phyloP scores from a whole-genome alignment of 768 basidiomycete genomes.

The Mycena haematopus region DNA sequence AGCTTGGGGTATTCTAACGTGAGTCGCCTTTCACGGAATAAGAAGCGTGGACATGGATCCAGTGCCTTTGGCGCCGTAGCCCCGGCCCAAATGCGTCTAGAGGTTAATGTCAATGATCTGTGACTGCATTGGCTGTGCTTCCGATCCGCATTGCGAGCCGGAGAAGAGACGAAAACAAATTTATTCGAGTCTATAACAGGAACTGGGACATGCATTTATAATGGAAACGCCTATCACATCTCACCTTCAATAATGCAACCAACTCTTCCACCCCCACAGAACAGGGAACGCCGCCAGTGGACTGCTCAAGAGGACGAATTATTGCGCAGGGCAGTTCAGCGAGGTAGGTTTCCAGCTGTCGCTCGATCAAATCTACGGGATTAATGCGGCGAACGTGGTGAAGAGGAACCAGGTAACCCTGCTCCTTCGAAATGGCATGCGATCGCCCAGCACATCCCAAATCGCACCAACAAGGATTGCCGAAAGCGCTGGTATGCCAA shows the following conservation, averaged over 20 bases:
- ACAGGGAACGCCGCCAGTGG: slow-evolving; percentile 23
- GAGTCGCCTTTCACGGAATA: neutral
- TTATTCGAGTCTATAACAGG: slow-evolving; percentile 15
- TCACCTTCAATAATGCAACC: slow-evolving; percentile 10
- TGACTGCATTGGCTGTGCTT: slow-evolving; percentile 17
- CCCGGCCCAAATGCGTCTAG: neutral
- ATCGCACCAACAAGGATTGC: slow-evolving; percentile 69
- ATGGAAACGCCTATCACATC: neutral
- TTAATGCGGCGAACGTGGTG: slow-evolving; percentile 19
- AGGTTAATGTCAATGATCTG: slow-evolving; percentile 3
- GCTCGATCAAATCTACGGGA: slow-evolving; percentile 20
- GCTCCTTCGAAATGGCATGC: slow-evolving; percentile 69
- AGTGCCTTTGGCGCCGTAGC: slow-evolving; percentile 12
- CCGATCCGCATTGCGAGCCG: slow-evolving; percentile 16
- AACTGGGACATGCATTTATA: slow-evolving; percentile 1
- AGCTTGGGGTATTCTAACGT: slow-evolving; percentile 7
- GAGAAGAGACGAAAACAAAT: slow-evolving; percentile 10
- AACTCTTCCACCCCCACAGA: slow-evolving; percentile 8
- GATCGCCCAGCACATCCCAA: slow-evolving; percentile 66
- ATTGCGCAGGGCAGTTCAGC: slow-evolving; percentile 55
- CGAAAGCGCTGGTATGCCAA: slow-evolving; percentile 69
- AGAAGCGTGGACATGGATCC: slow-evolving; percentile 8
- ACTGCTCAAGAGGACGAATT: slow-evolving; percentile 40
- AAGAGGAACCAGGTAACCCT: slow-evolving; percentile 62
- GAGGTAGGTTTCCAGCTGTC: slow-evolving; percentile 43